phyloP scores from a whole-genome alignment of 78 protist species.

The Isochrysis galbana region DNA sequence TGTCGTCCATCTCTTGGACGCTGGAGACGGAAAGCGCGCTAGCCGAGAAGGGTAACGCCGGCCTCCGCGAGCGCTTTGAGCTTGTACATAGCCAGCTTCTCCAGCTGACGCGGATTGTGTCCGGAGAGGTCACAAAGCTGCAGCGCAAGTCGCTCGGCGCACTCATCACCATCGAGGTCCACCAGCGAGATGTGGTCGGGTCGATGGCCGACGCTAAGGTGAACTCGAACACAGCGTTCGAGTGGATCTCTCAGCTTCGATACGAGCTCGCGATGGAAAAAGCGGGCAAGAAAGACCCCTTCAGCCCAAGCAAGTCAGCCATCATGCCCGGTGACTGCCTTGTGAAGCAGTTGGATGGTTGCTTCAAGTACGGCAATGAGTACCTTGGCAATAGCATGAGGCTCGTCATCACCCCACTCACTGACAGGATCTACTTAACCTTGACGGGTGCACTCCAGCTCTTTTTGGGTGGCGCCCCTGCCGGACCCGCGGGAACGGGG shows the following conservation, averaged over 20 bases:
- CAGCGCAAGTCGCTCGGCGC: constrained; percentile 37
- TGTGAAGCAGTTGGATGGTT: background rate
- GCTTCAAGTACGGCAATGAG: constrained; percentile 80
- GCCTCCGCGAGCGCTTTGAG: constrained; percentile 46
- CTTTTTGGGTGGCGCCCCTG: constrained; percentile 53
- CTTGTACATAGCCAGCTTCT: constrained; percentile 49
- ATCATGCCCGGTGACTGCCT: background rate
- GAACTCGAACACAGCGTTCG: constrained; percentile 26
- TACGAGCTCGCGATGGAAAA: constrained; percentile 71
- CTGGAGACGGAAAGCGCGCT: background rate
- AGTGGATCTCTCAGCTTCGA: constrained; percentile 60
- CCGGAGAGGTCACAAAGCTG: constrained; percentile 31
- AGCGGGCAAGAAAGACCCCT: constrained; percentile 71
- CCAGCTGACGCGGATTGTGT: constrained; percentile 36
- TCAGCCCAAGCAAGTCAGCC: background rate
- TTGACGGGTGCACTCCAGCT: constrained; percentile 55
- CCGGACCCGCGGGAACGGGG: constrained; percentile 59
- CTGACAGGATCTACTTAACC: constrained; percentile 54
- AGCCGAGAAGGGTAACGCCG: no score
- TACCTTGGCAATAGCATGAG: constrained; percentile 75
- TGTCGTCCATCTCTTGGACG: background rate
- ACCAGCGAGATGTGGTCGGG: constrained; percentile 47
- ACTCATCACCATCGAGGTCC: constrained; percentile 55
- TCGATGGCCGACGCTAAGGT: background rate
- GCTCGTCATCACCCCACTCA: constrained; percentile 69